Evolutionary conservation across 2,329 filamentous ascomycete genomes (phyloP).

Genomic region (Juglanconis juglandina): DNA sequence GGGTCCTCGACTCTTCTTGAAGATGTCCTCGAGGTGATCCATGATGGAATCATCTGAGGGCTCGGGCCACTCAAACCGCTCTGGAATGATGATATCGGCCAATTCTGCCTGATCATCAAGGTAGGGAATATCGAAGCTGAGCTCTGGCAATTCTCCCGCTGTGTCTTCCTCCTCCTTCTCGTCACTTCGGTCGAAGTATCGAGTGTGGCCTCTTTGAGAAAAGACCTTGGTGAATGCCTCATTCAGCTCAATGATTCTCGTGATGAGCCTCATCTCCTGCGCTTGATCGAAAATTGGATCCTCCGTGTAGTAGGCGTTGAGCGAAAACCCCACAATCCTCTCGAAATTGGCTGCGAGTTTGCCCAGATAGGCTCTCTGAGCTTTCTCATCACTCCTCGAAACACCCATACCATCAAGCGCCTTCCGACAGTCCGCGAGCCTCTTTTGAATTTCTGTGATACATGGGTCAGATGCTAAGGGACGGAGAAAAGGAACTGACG

Average conservation of each 20-base stretch:
- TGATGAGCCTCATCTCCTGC: conserved; percentile 33
- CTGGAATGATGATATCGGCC: conserved; percentile 26
- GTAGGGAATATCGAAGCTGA: conserved; percentile 6
- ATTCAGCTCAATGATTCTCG: conserved; percentile 34
- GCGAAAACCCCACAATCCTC: conserved; percentile 25
- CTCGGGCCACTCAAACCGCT: conserved; percentile 20
- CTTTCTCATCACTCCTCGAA: conserved; percentile 23
- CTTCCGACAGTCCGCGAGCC: conserved; percentile 10
- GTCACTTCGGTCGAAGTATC: conserved; percentile 19
- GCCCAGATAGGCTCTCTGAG: conserved; percentile 35
- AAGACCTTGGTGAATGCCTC: conserved; percentile 32
- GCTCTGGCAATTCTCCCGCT: background rate
- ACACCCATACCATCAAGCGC: conserved; percentile 30
- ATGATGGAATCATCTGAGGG: conserved; percentile 34
- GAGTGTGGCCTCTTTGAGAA: conserved; percentile 26
- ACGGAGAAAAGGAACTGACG: background rate
- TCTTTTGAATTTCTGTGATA: background rate
- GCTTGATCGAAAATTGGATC: conserved; percentile 28
- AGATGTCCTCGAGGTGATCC: conserved; percentile 39
- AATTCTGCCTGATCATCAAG: conserved; percentile 20
- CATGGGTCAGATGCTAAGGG: too few relatives aligned
- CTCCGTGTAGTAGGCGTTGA: conserved; percentile 34
- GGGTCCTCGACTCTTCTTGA: conserved; percentile 47
- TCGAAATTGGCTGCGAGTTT: conserved; percentile 31
- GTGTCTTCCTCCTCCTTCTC: conserved; percentile 22